These are phyloP conservation scores for Darksidea phi DNA, from an alignment of 495 filamentous ascomycete genomes.

Conservation along the genomic window DNA sequence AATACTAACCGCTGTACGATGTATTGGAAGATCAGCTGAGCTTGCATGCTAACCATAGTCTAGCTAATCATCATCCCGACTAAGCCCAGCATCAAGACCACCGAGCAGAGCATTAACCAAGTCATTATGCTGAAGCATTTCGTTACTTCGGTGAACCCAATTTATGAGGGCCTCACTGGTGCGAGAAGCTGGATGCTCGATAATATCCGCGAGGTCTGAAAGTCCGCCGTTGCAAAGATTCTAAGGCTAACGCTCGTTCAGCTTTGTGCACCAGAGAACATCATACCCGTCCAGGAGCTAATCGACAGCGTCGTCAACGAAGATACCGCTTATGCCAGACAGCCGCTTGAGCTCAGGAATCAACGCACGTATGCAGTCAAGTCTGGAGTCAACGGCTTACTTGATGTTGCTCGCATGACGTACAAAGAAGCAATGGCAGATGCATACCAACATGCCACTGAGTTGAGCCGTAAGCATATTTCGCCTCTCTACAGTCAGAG, in stretches of 20 bases:
- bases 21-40: conserved; percentile 7
- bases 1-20: conserved; percentile 58
- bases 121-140: conserved; percentile 85
- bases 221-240: conserved; percentile 5
- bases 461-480: conserved; percentile 55
- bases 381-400: conserved; percentile 79
- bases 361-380: conserved; percentile 92
- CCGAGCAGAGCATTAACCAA: conserved; percentile 80
- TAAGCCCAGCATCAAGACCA: conserved; percentile 61
- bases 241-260: conserved; percentile 32
- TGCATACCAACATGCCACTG: conserved; percentile 65
- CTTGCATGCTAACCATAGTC: conserved; percentile 30
- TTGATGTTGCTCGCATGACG: conserved; percentile 82
- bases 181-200: conserved; percentile 64
- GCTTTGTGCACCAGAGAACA: conserved; percentile 63
- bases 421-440: conserved; percentile 84
- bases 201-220: conserved; percentile 60
- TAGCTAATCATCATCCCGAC: conserved; percentile 68
- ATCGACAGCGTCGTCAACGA: conserved; percentile 77
- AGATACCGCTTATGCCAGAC: conserved; percentile 72
- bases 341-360: conserved; percentile 82
- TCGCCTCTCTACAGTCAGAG: background rate
- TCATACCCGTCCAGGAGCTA: conserved; percentile 57
- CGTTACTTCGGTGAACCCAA: conserved; percentile 61
- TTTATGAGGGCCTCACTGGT: conserved; percentile 67